Evolutionary conservation across 805 yeast genomes (phyloP), one percentile per base, ranked within the genome.

Genomic region (Candida nonsorbophila): DNA sequence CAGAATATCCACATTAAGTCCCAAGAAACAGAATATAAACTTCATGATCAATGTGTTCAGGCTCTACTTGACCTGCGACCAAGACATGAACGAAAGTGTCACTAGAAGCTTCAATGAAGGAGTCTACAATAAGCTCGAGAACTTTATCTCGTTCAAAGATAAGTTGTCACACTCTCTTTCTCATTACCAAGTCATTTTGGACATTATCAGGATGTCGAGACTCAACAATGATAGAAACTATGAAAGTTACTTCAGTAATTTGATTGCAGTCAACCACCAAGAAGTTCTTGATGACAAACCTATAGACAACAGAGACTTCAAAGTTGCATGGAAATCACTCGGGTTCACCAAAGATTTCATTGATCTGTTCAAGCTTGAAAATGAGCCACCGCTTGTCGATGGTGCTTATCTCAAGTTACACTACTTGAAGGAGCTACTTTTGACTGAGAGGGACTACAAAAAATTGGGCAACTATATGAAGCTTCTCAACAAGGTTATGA

Each of bases 41-140:
- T 43, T 40, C 20, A 36, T 56, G 20, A 38, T 60, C 8, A 42
- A 50, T 14, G 58, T 68, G 4, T 59, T 58, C 25, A 49, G 61
- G 2, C 66, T 83, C 31, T 84, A 83, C 46, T 55, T 69, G 22
- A 69, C 77, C 8, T 70, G 73, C 27, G 66, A 65, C 16, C 55
- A 56, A 3, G 79, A 83, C 38, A 55, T 78, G 7, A 64, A 65
- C 6, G 53, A 65, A 14, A 71, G 67, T 43, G 51, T 76, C 10
- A 49, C 59, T 20, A 57, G 63, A 13, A 81, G 84, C 1, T 75
- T 82, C 41, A 72, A 77, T 20, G 65, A 68, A 14, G 65, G 69
- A 13, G 68, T 81, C 0, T 84, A 70, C 51, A 77, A 79, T 35
- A 87, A 86, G 47, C 45, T 86, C 11, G 63, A 68, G 16, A 80